Evolutionary conservation across 2,329 filamentous ascomycete species (phyloP), one percentile per base, ranked within the genome.

Genomic region (Neofusicoccum ribis): DNA sequence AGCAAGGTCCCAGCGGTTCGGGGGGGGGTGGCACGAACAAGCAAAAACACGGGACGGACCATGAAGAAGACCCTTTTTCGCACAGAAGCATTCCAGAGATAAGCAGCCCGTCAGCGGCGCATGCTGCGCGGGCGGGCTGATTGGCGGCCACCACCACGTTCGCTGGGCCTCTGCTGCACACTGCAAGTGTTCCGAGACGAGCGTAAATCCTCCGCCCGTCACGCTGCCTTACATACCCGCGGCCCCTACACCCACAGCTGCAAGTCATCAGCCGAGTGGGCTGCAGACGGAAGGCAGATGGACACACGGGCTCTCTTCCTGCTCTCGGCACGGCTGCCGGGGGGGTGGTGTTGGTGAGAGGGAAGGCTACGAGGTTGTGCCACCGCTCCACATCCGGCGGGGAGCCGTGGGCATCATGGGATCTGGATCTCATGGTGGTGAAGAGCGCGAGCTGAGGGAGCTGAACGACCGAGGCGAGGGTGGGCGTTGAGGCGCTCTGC

Each of bases 51-150:
- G 41, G 41, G 31, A 14, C 12, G 47, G 41, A 9, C n/a, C 41
- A 37, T 34, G 27, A 15, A 52, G 27, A 52, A 20, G 50, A 52
- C 47, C 47, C 47, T 51, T 36, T 20, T 51, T 51, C 23, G 11
- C 37, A 34, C 20, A 46, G 9, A 44, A 46, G 39, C 54, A 59
- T 46, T 60, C 56, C n/a, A 60, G 31, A 36, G 41, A 31, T 60
- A 47, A 60, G 56, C 56, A 60, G 56, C 56, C 47, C 54, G 27
- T 60, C 46, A 60, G 56, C 56, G n/a, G 41, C n/a, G 43, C 31
- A 15, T 47, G 5, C 9, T 9, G 12, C 23, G 7, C 11, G 12
- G 2, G n/a, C n/a, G 27, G 43, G 12, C 31, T 31, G 56, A 60
- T 60, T 60, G 56, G 56, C 56, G 44, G 41, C 31, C 9, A 14